Evolutionary conservation across 1,284 basidiomycete species (phyloP).

Genomic region (Rhodotorula sp.): DNA sequence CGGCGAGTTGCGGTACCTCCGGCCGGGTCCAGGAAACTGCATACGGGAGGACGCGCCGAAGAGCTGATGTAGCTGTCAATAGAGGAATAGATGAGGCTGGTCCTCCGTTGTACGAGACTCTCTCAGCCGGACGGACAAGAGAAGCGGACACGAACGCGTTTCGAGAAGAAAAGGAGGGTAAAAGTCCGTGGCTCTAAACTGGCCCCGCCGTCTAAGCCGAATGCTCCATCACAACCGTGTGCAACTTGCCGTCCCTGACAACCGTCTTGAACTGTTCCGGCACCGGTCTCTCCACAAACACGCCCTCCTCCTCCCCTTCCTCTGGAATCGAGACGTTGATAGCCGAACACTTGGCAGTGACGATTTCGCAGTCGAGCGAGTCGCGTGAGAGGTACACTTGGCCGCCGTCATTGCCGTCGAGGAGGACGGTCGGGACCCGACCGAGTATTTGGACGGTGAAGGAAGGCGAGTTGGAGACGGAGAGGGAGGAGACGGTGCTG

Average conservation of each 20-base stretch:
- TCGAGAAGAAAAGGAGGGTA: not conserved
- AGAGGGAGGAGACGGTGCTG: constrained; percentile 82
- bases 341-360: constrained; percentile 89
- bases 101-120: too few species aligned
- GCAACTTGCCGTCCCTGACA: constrained; percentile 76
- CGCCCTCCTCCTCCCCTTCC: constrained; percentile 82
- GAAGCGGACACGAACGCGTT: not conserved
- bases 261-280: constrained; percentile 95
- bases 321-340: constrained; percentile 91
- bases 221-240: constrained; percentile 87
- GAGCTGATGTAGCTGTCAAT: not conserved
- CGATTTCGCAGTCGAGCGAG: constrained; percentile 78
- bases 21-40: constrained; percentile 53
- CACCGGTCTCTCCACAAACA: constrained; percentile 84
- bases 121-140: not conserved
- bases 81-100: not conserved
- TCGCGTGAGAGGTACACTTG: constrained; percentile 89
- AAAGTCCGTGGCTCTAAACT: not conserved
- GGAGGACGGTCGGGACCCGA: constrained; percentile 80
- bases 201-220: constrained; percentile 52
- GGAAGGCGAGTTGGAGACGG: constrained; percentile 84
- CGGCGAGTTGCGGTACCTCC: constrained; percentile 57
- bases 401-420: constrained; percentile 93
- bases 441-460: constrained; percentile 93
- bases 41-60: constrained; percentile 21